Conservation (phyloP, 768 basidiomycete genomes). For the Auricularia auricula-judae region DNA sequence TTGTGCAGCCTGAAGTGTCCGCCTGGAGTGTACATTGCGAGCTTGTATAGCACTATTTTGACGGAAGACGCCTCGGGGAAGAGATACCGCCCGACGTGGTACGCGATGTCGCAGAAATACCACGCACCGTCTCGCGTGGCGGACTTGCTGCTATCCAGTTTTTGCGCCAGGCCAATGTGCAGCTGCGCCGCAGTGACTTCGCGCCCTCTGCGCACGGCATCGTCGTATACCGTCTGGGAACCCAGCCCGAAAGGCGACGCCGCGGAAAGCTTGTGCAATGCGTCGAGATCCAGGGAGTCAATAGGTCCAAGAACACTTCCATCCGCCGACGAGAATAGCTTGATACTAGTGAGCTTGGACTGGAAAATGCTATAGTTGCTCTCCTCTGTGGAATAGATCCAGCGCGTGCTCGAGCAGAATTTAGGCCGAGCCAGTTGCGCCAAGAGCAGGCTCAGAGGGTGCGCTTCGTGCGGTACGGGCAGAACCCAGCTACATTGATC, state of each 20-base stretch:
- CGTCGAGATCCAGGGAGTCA: neutral
- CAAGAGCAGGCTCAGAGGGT: no score
- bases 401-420: no score
- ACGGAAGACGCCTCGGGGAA: neutral
- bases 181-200: neutral
- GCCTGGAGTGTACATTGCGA: constrained; percentile 20
- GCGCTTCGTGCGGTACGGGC: no score
- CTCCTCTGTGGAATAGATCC: no score
- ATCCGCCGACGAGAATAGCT: neutral
- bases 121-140: neutral
- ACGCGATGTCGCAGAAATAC: neutral
- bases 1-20: constrained; percentile 19
- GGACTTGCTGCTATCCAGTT: neutral
- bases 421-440: no score
- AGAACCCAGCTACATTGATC: no score
- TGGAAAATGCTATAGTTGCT: no score
- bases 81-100: neutral
- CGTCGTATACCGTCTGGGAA: neutral
- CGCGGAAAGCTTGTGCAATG: neutral
- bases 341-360: neutral
- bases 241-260: neutral
- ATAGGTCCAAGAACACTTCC: neutral
- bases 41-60: constrained; percentile 20
- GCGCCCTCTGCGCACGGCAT: neutral
- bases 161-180: neutral